phyloP scores from a whole-genome alignment of 2,329 filamentous ascomycete species.

The Lachnellula subtilissima region DNA sequence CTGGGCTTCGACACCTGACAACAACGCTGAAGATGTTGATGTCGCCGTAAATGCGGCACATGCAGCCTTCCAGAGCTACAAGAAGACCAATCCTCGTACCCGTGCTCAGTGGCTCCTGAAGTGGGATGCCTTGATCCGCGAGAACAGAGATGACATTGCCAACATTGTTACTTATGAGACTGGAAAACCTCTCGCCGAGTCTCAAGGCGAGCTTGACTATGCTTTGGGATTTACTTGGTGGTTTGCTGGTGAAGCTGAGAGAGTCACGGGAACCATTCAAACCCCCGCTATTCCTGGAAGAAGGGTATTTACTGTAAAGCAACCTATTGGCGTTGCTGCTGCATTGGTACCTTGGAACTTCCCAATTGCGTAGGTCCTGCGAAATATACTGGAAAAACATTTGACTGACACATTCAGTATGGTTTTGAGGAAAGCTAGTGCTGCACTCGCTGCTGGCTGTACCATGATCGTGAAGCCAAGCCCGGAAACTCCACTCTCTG shows the following conservation, averaged over 20 bases:
- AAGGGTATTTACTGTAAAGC: slow-evolving; percentile 67
- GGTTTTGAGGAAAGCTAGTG: slow-evolving; percentile 62
- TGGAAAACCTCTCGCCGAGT: slow-evolving; percentile 47
- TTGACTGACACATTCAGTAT: slow-evolving; percentile 32
- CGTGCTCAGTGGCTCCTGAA: slow-evolving; percentile 59
- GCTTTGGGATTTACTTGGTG: slow-evolving; percentile 49
- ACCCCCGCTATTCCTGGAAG: slow-evolving; percentile 56
- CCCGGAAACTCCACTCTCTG: slow-evolving; percentile 59
- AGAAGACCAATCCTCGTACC: slow-evolving; percentile 53
- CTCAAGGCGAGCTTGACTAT: slow-evolving; percentile 50
- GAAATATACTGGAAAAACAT: neutral
- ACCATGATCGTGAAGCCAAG: slow-evolving; percentile 71
- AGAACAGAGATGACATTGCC: slow-evolving; percentile 57
- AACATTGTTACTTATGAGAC: slow-evolving; percentile 58
- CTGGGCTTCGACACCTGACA: slow-evolving; percentile 40
- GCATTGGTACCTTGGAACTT: slow-evolving; percentile 73
- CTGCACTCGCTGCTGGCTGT: slow-evolving; percentile 66
- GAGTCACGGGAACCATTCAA: slow-evolving; percentile 58
- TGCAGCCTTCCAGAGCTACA: slow-evolving; percentile 55
- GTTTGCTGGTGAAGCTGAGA: slow-evolving; percentile 56
- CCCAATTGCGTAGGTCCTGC: slow-evolving; percentile 47
- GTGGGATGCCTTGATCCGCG: slow-evolving; percentile 61
- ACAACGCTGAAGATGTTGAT: slow-evolving; percentile 53
- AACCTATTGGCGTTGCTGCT: slow-evolving; percentile 64
- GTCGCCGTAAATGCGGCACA: slow-evolving; percentile 54